phyloP scores from a whole-genome alignment of 768 basidiomycete genomes.

The Cytidiella melzeri region DNA sequence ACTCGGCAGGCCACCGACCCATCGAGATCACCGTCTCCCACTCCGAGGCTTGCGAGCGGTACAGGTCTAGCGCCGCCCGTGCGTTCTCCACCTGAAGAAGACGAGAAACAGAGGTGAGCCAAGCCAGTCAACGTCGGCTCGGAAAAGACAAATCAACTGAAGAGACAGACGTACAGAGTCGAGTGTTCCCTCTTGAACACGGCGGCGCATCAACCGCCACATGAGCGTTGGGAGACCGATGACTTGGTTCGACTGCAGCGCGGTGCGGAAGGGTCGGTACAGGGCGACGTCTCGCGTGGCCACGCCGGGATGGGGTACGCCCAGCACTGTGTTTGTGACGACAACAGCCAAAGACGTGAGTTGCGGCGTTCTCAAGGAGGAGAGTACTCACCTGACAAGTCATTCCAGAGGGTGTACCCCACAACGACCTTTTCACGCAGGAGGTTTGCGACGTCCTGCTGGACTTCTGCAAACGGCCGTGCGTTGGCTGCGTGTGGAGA shows the following conservation, averaged over 20 bases:
- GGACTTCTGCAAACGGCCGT: conserved; percentile 54
- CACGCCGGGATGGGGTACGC: conserved; percentile 74
- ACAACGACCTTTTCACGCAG: conserved; percentile 69
- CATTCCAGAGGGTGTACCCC: conserved; percentile 76
- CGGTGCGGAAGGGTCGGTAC: conserved; percentile 75
- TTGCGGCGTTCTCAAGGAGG: conserved; percentile 1
- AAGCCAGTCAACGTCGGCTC: too few relatives aligned
- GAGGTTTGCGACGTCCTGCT: conserved; percentile 56
- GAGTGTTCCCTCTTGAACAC: conserved; percentile 65
- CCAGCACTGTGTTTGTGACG: conserved; percentile 48
- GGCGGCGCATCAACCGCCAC: conserved; percentile 78
- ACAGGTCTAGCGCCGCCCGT: conserved; percentile 47
- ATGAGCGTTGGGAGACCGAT: conserved; percentile 74
- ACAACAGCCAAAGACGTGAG: too few relatives aligned
- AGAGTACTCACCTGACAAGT: conserved; percentile 56
- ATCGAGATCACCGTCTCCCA: conserved; percentile 61
- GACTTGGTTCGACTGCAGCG: conserved; percentile 53
- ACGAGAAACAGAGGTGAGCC: background rate
- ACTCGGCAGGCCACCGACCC: conserved; percentile 67
- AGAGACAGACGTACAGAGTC: conserved; percentile 71
- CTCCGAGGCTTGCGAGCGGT: conserved; percentile 49
- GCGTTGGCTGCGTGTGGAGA: conserved; percentile 36
- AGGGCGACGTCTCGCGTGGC: conserved; percentile 76
- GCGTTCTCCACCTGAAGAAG: conserved; percentile 65
- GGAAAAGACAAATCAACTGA: background rate